Evolutionary conservation across 2,329 filamentous ascomycete species (phyloP).

Genomic region (Colletotrichum sp.): DNA sequence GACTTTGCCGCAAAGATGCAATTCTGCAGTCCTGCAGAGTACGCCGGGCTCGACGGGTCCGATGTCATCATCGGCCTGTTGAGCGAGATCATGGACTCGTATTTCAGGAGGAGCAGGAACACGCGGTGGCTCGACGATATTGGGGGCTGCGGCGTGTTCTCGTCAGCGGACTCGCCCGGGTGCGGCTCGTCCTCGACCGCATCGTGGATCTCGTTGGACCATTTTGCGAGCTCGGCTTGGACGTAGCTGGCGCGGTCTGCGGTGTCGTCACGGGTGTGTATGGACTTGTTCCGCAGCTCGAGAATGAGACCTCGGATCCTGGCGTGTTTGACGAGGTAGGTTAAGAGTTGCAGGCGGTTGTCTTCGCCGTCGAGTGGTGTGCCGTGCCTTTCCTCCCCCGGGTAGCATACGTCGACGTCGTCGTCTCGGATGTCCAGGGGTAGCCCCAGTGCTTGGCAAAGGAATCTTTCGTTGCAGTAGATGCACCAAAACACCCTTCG

Average conservation of each 20-base stretch:
- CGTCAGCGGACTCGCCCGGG: conserved; percentile 4
- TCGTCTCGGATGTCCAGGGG: conserved; percentile 61
- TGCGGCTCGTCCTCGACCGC: conserved; percentile 43
- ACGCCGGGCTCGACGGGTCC: conserved; percentile 45
- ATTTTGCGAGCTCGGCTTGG: conserved; percentile 53
- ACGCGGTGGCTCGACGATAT: conserved; percentile 37
- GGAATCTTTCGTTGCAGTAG: conserved; percentile 58
- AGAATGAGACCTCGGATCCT: conserved; percentile 55
- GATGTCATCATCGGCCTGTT: conserved; percentile 55
- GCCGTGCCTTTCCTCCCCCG: conserved; percentile 49
- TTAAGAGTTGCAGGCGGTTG: conserved; percentile 39
- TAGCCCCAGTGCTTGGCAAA: conserved; percentile 61
- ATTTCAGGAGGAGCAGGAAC: conserved; percentile 48
- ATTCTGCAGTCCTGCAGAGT: conserved; percentile 53
- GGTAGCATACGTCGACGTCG: conserved; percentile 64
- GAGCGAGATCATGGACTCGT: conserved; percentile 56
- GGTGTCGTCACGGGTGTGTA: conserved; percentile 48
- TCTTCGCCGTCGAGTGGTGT: conserved; percentile 22
- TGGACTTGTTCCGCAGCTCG: conserved; percentile 57
- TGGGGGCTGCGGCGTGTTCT: conserved; percentile 18
- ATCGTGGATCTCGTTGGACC: conserved; percentile 60
- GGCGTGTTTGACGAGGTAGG: conserved; percentile 50
- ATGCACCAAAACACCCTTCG: conserved; percentile 63
- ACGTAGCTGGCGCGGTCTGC: conserved; percentile 48
- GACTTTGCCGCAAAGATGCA: conserved; percentile 56